Base-by-base conservation (phyloP, 2,329 filamentous ascomycete species). In the Piedraia hortae region DNA sequence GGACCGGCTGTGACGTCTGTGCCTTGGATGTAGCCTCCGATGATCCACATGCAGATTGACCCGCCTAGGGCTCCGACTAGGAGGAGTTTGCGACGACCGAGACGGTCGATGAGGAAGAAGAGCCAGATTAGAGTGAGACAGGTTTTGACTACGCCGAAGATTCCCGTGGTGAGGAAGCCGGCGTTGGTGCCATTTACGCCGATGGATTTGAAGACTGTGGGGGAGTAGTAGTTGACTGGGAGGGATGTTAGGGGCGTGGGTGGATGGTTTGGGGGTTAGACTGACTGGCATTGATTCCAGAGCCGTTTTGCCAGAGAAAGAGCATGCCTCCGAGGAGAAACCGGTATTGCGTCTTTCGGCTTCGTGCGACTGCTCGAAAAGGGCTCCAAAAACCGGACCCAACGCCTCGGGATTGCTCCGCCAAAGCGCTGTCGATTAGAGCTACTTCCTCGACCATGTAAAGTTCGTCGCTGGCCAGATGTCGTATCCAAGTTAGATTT, bases 301-400 rank as follows among this genome's bases (percentile, higher is more conserved):
- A 56, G 21, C 66, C 66, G 34, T 82, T 82, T 44, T 82, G 73
- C 56, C 65, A 77, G 23, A 80, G 49, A 51, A 80, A 80, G 10
- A 82, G 53, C 35, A 72, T 59, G 24, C 59, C 59, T 20, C 72
- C 72, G 6, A 80, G 54, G 40, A 74, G 59, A 45, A 82, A 65
- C 18, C 72, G 61, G 51, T 63, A 74, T 31, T 61, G 61, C 12
- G 72, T 56, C 36, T 56, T 57, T 26, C 47, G 51, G 31, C 60
- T 46, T 32, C 51, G 54, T 26, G 56, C 50, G 11, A 60, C 51
- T 5, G 51, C 48, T 27, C 50, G 40, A 46, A 75, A 73, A 0
- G 69, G 68, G 44, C 67, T 65, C 63, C 64, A 75, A 53, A 78
- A 77, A 3, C 71, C 71, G 9, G 59, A 45, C 5, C 71, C 71